These are phyloP conservation scores for Chaetomidium leptoderma DNA, from an alignment of 495 filamentous ascomycete species.

Conservation along the genomic window DNA sequence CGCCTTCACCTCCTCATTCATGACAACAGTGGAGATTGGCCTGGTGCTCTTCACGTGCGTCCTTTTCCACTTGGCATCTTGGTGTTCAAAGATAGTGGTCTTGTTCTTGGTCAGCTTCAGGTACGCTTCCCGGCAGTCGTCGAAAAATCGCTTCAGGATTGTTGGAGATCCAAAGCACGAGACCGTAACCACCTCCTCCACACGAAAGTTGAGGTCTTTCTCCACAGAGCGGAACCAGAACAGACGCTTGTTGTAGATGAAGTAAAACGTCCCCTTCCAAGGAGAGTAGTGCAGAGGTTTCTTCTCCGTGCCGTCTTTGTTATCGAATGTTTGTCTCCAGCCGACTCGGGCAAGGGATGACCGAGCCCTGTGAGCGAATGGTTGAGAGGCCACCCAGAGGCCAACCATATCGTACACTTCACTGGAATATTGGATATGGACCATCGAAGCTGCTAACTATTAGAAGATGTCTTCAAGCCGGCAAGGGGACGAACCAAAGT, in stretches of 20 bases:
- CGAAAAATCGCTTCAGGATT: conserved; percentile 7
- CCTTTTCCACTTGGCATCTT: conserved; percentile 8
- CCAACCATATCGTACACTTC: conserved; percentile 33
- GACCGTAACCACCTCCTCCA: conserved; percentile 14
- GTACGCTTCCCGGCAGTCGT: conserved; percentile 1
- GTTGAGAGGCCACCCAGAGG: conserved; percentile 25
- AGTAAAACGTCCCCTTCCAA: conserved; percentile 30
- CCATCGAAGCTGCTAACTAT: conserved; percentile 28
- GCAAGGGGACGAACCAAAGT: conserved; percentile 32
- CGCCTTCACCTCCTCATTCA: conserved; percentile 9
- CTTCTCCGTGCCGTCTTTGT: conserved; percentile 23
- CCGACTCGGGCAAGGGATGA: conserved; percentile 26
- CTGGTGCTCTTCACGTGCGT: conserved; percentile 8
- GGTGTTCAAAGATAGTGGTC: conserved; percentile 11
- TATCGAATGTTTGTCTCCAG: conserved; percentile 4
- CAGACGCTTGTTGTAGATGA: conserved; percentile 29
- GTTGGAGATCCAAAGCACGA: conserved; percentile 6
- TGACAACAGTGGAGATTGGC: conserved; percentile 17
- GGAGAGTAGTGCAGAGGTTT: conserved; percentile 32
- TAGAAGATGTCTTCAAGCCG: conserved; percentile 18
- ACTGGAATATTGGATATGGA: conserved; percentile 30
- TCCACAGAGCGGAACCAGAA: conserved; percentile 25
- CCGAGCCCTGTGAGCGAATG: conserved; percentile 24
- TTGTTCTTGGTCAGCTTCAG: conserved; percentile 10
- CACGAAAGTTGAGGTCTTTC: conserved; percentile 16